Conservation (phyloP, 2,329 filamentous ascomycete genomes). For the Penicillium olsonii region DNA sequence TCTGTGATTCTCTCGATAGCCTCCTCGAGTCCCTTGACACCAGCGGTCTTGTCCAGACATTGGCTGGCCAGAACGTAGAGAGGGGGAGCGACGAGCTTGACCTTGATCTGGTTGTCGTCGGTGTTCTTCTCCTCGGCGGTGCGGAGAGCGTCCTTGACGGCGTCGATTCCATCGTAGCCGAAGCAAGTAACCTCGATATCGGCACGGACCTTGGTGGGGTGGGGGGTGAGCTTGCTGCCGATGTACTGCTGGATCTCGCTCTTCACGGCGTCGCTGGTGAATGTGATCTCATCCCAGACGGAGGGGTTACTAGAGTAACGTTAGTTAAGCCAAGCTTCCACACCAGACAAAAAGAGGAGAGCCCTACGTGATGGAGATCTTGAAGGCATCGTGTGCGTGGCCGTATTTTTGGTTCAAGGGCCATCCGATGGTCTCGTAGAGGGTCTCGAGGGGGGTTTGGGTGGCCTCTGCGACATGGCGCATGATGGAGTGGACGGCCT, state of each 20-base stretch:
- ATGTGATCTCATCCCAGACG: conserved; percentile 90
- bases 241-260: conserved; percentile 95
- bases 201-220: conserved; percentile 98
- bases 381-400: conserved; percentile 96
- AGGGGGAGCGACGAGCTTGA: conserved; percentile 95
- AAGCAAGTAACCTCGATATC: conserved; percentile 96
- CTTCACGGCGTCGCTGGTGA: conserved; percentile 80
- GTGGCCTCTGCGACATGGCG: conserved; percentile 98
- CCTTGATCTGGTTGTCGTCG: conserved; percentile 90
- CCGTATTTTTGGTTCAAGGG: conserved; percentile 97
- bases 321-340: conserved; percentile 8
- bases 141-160: conserved; percentile 89
- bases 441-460: conserved; percentile 84
- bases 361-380: conserved; percentile 91
- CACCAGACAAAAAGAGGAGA: neutral
- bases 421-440: conserved; percentile 96
- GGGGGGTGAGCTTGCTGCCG: conserved; percentile 91
- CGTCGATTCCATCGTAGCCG: conserved; percentile 97
- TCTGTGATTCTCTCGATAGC: conserved; percentile 84
- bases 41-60: conserved; percentile 86
- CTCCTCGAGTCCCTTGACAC: conserved; percentile 81
- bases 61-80: conserved; percentile 95
- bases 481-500: conserved; percentile 99
- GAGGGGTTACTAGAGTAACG: conserved; percentile 71
- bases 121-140: conserved; percentile 93